Conservation (phyloP, 179 eudicot genomes). For the Drosera spatulata region DNA sequence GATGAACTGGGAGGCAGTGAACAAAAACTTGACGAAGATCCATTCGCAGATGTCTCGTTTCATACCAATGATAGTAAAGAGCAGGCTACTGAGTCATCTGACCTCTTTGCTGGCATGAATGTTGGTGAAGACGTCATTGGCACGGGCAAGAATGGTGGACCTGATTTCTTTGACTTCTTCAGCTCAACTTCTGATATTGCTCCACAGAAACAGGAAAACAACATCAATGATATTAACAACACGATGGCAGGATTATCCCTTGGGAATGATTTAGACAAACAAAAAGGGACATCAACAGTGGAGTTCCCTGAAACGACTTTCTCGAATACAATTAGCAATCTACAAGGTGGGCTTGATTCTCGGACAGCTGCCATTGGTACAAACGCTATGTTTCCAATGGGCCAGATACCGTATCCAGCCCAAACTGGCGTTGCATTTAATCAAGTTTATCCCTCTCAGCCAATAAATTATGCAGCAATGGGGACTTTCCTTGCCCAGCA, state of each 20-base stretch:
- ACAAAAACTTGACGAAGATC: conserved; percentile 55
- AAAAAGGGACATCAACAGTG: conserved; percentile 17
- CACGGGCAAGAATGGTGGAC: conserved; percentile 14
- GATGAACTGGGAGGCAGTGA: conserved; percentile 31
- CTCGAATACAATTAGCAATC: conserved; percentile 19
- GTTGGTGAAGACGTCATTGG: conserved; percentile 27
- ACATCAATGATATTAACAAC: conserved; percentile 28
- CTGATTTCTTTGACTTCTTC: conserved; percentile 57
- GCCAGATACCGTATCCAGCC: conserved; percentile 42
- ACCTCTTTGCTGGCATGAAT: conserved; percentile 72
- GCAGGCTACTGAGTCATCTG: conserved; percentile 15
- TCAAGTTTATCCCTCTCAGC: conserved; percentile 55
- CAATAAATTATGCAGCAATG: conserved; percentile 60
- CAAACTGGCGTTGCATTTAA: conserved; percentile 57
- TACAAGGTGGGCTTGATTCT: conserved; percentile 27
- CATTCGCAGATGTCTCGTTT: conserved; percentile 89
- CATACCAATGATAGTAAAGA: conserved; percentile 39
- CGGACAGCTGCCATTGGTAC: conserved; percentile 30
- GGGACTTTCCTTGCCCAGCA: conserved; percentile 60
- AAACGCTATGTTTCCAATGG: conserved; percentile 52
- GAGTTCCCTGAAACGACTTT: conserved; percentile 21
- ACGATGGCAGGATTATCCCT: conserved; percentile 58
- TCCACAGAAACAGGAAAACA: conserved; percentile 16
- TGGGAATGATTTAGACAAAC: conserved; percentile 25
- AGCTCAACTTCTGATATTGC: conserved; percentile 36